phyloP scores from a whole-genome alignment of 495 filamentous ascomycete genomes.

The Xylaria intraflava region DNA sequence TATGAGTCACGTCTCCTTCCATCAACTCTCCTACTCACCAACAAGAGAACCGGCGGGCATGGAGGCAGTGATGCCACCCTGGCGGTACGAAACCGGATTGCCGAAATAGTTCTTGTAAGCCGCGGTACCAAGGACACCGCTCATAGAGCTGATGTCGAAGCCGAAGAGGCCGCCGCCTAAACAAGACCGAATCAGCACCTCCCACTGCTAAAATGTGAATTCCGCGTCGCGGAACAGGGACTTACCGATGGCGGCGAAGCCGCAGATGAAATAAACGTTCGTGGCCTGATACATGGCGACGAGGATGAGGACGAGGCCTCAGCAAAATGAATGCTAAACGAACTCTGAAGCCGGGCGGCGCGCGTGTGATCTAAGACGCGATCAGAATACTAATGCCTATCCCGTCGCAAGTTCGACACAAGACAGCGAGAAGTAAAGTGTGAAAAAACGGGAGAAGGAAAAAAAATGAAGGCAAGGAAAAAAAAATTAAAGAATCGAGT shows the following conservation, averaged over 20 bases:
- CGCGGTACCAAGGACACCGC: constrained; percentile 55
- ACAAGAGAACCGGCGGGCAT: constrained; percentile 74
- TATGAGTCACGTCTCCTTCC: no score
- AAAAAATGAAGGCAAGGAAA: no score
- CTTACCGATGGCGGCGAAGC: constrained; percentile 58
- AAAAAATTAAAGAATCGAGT: neutral
- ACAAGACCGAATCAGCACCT: neutral
- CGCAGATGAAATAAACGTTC: constrained; percentile 57
- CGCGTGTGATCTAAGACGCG: neutral
- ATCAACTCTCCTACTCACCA: constrained; percentile 22
- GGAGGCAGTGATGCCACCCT: constrained; percentile 60
- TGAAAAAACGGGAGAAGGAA: no score
- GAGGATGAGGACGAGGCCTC: neutral
- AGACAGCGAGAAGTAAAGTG: no score
- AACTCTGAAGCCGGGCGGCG: no score
- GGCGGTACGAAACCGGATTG: constrained; percentile 47
- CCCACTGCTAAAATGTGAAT: no score
- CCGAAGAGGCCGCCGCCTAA: constrained; percentile 62
- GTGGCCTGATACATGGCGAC: constrained; percentile 37
- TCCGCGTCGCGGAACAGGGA: neutral
- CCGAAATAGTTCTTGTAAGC: constrained; percentile 58
- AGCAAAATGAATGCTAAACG: no score
- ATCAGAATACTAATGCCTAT: no score
- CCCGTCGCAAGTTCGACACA: no score
- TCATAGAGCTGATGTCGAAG: constrained; percentile 69